Evolutionary conservation across 306 rosid genomes (phyloP).

Genomic region (Inga leiocalycina): DNA sequence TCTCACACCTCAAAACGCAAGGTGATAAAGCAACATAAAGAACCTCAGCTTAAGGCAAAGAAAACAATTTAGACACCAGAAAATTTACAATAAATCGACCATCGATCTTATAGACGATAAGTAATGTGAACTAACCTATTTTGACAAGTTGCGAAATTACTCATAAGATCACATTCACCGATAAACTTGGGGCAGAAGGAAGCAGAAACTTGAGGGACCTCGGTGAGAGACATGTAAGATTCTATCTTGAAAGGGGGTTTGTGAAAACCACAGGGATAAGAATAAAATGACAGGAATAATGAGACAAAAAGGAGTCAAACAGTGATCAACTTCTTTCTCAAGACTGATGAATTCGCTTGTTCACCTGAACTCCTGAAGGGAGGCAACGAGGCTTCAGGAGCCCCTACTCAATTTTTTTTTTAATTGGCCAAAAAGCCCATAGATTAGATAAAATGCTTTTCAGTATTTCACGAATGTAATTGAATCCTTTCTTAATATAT

Average conservation of each 20-base stretch:
- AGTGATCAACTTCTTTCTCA: not conserved
- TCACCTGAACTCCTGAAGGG: not conserved
- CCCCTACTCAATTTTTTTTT: too few species aligned
- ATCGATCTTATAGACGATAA: constrained; percentile 25
- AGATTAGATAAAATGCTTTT: not conserved
- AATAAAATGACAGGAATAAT: not conserved
- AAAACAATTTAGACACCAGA: constrained; percentile 32
- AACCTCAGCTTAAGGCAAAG: constrained; percentile 36
- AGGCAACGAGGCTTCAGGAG: constrained; percentile 1
- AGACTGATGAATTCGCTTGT: constrained; percentile 10
- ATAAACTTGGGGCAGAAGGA: constrained; percentile 15
- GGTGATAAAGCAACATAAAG: constrained; percentile 9
- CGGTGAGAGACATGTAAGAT: constrained; percentile 11
- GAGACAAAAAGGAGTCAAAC: not conserved
- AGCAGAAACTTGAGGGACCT: constrained; percentile 17
- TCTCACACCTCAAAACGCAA: constrained; percentile 34
- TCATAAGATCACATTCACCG: constrained; percentile 4
- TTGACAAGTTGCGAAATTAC: constrained; percentile 28
- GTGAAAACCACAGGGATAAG: constrained; percentile 34
- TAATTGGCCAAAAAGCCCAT: not conserved
- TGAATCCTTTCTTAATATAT: too few species aligned
- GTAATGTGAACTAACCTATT: constrained; percentile 38
- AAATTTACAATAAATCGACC: constrained; percentile 33
- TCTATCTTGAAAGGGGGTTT: constrained; percentile 34
- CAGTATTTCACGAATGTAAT: not conserved